phyloP scores from a whole-genome alignment of 495 filamentous ascomycete species.

The Ramalina intermedia region DNA sequence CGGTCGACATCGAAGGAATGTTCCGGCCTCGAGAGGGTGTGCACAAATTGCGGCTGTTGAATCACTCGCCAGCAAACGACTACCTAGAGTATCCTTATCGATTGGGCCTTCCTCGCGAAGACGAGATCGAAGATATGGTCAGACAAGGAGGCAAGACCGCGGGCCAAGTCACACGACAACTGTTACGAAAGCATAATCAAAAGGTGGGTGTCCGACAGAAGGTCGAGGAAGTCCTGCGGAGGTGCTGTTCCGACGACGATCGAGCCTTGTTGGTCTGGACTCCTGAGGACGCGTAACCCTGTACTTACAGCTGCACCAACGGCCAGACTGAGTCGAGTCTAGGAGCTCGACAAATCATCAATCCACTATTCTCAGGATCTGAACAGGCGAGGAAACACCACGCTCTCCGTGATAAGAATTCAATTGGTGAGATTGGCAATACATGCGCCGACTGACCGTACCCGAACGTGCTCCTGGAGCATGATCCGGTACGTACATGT shows the following conservation, averaged over 20 bases:
- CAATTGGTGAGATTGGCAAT: too few species aligned
- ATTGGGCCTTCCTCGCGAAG: conserved; percentile 61
- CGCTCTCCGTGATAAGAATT: too few species aligned
- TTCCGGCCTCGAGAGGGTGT: conserved; percentile 39
- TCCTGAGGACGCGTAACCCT: too few species aligned
- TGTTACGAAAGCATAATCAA: conserved; percentile 28
- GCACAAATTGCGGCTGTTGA: conserved; percentile 37
- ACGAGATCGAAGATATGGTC: conserved; percentile 46
- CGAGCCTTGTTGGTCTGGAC: conserved; percentile 16
- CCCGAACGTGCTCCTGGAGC: too few species aligned
- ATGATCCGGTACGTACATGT: too few species aligned
- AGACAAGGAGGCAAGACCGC: conserved; percentile 18
- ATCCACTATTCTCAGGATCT: too few species aligned
- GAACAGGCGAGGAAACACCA: too few species aligned
- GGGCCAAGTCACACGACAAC: conserved; percentile 31
- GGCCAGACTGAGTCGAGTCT: too few species aligned
- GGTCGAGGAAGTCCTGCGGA: conserved; percentile 39
- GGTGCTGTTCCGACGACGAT: conserved; percentile 29
- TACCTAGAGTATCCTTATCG: conserved; percentile 56
- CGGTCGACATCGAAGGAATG: conserved; percentile 38
- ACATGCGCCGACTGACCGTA: too few species aligned
- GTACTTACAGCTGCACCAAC: too few species aligned
- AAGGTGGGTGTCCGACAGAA: conserved; percentile 42
- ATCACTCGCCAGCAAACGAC: conserved; percentile 21
- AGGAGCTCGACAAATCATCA: too few species aligned